These are phyloP conservation scores for Ephemerocybe angulata DNA, from an alignment of 768 basidiomycete genomes.

Conservation along the genomic window DNA sequence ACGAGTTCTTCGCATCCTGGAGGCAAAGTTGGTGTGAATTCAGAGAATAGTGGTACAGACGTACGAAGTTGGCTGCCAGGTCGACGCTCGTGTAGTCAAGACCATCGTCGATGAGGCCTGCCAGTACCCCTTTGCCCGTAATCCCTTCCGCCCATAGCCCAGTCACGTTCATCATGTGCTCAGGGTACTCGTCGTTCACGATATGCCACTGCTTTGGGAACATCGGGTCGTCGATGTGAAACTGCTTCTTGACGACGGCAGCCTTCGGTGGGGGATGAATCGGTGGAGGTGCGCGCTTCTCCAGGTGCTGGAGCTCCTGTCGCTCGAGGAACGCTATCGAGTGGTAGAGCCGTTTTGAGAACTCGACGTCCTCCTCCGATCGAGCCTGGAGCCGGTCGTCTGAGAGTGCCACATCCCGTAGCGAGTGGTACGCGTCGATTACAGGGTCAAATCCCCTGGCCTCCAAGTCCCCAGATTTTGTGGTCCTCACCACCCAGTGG, in stretches of 20 bases:
- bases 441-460: conserved; percentile 35
- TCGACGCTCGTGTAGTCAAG: conserved; percentile 85
- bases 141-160: conserved; percentile 86
- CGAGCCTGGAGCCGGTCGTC: conserved; percentile 30
- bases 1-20: conserved; percentile 80
- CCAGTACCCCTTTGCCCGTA: conserved; percentile 79
- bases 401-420: conserved; percentile 18
- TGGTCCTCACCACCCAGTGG: conserved; percentile 76
- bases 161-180: conserved; percentile 87
- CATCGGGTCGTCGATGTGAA: conserved; percentile 75
- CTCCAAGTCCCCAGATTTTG: conserved; percentile 35
- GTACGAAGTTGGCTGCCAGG: conserved; percentile 85
- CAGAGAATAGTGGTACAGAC: conserved; percentile 26
- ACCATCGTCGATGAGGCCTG: conserved; percentile 91
- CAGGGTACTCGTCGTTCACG: conserved; percentile 66
- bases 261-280: conserved; percentile 34
- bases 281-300: conserved; percentile 70
- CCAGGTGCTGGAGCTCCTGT: conserved; percentile 62
- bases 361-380: conserved; percentile 22
- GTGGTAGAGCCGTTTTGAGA: conserved; percentile 41
- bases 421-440: conserved; percentile 42
- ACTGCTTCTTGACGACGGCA: conserved; percentile 47
- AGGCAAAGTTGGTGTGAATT: conserved; percentile 33
- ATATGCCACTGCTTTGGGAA: conserved; percentile 91
- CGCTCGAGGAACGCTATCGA: conserved; percentile 56